Conservation (phyloP, 176 grass and related monocot genomes). For the Neostapfia colusana region DNA sequence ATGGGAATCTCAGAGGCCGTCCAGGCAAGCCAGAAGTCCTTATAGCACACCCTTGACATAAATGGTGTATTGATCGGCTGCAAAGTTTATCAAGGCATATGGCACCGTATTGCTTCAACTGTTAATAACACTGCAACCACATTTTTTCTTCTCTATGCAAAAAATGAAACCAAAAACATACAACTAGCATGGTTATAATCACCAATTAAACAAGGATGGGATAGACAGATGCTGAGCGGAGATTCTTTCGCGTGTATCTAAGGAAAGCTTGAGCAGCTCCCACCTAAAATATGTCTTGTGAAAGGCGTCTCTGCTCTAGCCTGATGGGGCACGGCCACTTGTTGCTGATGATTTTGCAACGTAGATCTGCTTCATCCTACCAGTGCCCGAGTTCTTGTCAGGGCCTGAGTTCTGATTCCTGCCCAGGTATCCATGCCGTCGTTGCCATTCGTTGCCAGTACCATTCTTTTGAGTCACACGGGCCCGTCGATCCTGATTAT, state of each 20-base stretch:
- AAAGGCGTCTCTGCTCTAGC: conserved; percentile 37
- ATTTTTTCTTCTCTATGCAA: conserved; percentile 39
- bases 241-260: conserved; percentile 27
- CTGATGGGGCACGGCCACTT: conserved; percentile 36
- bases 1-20: conserved; percentile 1
- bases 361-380: conserved; percentile 95
- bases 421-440: conserved; percentile 58
- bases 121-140: conserved; percentile 24
- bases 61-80: conserved; percentile 20
- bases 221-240: conserved; percentile 2
- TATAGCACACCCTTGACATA: conserved; percentile 27
- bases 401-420: conserved; percentile 57
- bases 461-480: conserved; percentile 43
- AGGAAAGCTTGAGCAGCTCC: conserved; percentile 16
- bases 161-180: conserved; percentile 45
- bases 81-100: conserved; percentile 42
- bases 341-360: conserved; percentile 63
- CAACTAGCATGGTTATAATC: conserved; percentile 29
- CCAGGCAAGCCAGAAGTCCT: conserved; percentile 14
- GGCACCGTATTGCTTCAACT: conserved; percentile 5
- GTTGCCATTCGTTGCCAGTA: conserved; percentile 64
- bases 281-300: neutral
- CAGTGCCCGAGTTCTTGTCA: conserved; percentile 64
- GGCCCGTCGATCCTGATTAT: conserved; percentile 49
- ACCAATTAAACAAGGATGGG: conserved; percentile 22